phyloP scores from a whole-genome alignment of 202 grass and related monocot genomes.

The Panicum hallii region DNA sequence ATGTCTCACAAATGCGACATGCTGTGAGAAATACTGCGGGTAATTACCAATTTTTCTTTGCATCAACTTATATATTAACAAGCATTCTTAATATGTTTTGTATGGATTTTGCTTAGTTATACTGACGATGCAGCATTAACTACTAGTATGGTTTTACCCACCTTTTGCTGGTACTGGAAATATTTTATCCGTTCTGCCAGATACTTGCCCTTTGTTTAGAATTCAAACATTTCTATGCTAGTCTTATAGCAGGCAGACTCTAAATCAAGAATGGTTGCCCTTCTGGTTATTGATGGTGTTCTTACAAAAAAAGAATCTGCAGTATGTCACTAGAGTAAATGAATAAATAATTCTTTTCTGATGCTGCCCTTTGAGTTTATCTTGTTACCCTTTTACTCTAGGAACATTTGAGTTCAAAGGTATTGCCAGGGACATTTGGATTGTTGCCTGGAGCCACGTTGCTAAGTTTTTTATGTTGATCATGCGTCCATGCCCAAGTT shows the following conservation, averaged over 20 bases:
- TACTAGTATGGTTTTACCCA: background rate
- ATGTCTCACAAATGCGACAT: slow-evolving; percentile 84
- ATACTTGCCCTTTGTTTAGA: background rate
- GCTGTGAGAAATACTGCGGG: slow-evolving; percentile 98
- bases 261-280: slow-evolving; percentile 21
- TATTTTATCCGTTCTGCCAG: background rate
- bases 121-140: slow-evolving; percentile 8
- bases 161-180: slow-evolving; percentile 27
- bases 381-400: background rate
- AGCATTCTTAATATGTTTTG: slow-evolving; percentile 1
- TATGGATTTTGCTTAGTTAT: slow-evolving; percentile 28
- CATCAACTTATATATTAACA: slow-evolving; percentile 23
- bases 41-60: slow-evolving; percentile 40
- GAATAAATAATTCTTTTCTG: background rate
- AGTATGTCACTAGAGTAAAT: background rate
- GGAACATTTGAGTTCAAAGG: slow-evolving; percentile 18
- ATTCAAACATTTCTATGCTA: background rate
- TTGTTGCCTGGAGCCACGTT: background rate
- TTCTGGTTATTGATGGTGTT: slow-evolving; percentile 30
- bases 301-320: background rate
- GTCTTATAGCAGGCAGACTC: background rate
- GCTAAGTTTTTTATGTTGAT: background rate
- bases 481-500: background rate
- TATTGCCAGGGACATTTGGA: background rate
- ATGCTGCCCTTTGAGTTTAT: slow-evolving; percentile 7